A percentile compares a stretch with the other conserved stretches of the same genome.
Conservation (phyloP, 2,329 filamentous ascomycete species). For the Fusarium oxysporum region DNA sequence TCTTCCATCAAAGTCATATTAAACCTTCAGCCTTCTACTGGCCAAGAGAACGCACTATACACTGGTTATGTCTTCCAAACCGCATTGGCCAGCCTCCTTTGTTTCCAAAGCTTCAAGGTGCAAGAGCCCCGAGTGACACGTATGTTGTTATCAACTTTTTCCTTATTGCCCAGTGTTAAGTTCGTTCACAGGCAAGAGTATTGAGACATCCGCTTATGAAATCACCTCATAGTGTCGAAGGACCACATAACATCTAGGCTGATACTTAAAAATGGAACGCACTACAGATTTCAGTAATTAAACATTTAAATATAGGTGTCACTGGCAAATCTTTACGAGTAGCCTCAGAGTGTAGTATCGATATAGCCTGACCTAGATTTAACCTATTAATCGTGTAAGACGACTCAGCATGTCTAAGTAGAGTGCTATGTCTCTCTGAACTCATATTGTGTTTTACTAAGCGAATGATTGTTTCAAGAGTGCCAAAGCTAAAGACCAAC, state of each 20-base stretch:
- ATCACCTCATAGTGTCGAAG: accelerated
- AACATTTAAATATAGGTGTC: neutral
- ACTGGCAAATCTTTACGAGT: neutral
- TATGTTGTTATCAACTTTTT: neutral
- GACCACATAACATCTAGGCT: accelerated
- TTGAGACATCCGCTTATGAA: too few species aligned
- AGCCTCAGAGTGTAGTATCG: neutral
- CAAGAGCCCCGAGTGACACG: accelerated
- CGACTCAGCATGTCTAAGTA: neutral
- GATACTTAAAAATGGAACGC: accelerated
- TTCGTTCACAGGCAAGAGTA: neutral
- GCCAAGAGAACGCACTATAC: accelerated
- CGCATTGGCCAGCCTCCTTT: neutral
- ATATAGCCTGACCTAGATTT: neutral
- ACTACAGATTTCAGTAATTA: accelerated
- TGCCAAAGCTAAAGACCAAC: too few species aligned
- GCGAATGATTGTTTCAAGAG: too few species aligned
- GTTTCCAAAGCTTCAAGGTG: too few species aligned
- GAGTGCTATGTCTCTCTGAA: too few species aligned
- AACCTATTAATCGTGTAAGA: neutral
- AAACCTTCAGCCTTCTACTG: neutral
- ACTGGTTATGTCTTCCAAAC: neutral
- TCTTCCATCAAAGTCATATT: neutral
- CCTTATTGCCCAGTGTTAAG: too few species aligned
- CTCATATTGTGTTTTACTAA: too few species aligned